phyloP scores from a whole-genome alignment of 2,329 filamentous ascomycete genomes.

The Dryadomyces quercus-mongolicae region DNA sequence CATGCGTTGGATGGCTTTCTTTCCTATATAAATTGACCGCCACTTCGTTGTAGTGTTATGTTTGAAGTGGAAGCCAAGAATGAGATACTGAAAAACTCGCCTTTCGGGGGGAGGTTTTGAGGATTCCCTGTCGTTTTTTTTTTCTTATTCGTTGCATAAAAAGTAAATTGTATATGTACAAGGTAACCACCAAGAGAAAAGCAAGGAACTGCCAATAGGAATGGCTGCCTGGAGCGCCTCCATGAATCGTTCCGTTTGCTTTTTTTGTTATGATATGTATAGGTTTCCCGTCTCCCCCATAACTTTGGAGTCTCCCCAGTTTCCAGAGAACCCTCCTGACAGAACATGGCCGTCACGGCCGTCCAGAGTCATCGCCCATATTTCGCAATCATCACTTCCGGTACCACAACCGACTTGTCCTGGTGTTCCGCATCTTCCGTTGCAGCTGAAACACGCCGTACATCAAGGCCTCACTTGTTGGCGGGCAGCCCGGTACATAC shows the following conservation, averaged over 20 bases:
- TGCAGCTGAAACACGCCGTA: constrained; percentile 55
- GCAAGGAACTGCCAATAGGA: background rate
- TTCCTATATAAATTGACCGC: background rate
- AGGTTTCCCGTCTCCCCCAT: background rate
- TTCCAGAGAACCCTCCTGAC: too few relatives aligned
- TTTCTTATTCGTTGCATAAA: background rate
- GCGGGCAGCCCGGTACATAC: constrained; percentile 53
- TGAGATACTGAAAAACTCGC: background rate
- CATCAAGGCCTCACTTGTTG: constrained; percentile 33
- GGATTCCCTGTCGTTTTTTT: background rate
- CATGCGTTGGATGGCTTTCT: background rate
- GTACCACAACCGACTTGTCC: constrained; percentile 37
- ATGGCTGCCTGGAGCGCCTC: too few relatives aligned
- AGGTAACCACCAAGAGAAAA: background rate
- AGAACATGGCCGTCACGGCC: background rate
- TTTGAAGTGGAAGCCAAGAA: background rate
- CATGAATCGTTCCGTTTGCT: too few relatives aligned
- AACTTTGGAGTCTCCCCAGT: background rate
- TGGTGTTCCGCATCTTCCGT: constrained; percentile 50
- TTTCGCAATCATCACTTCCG: constrained; percentile 25
- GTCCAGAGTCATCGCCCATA: background rate
- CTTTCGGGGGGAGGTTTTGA: background rate
- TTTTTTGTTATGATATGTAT: too few relatives aligned
- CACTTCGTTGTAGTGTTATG: background rate
- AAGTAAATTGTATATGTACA: background rate